Base-by-base conservation (phyloP, 1,139 yeast genomes). In the Saccharomyces hybrid region DNA sequence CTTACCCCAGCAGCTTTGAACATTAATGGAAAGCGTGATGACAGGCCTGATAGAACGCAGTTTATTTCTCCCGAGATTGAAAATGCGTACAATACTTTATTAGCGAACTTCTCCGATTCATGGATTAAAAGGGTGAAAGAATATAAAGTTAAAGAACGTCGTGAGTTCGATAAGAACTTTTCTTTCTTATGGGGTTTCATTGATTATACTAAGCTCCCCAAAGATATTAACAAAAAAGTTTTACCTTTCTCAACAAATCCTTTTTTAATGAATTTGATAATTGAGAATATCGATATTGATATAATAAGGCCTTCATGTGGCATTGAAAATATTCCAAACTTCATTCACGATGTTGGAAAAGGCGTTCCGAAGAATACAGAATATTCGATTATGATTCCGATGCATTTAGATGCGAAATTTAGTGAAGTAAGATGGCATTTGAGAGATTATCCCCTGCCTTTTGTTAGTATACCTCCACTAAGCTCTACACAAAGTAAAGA, bases 281-380 rank as follows among this genome's bases (percentile, higher is more conserved):
- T 88, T 68, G 80, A 80, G 50, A 77, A 80, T 27, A 68, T 87
- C n/a, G 81, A 81, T 53, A 68, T 88, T 54, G 70, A 73, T 4
- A 52, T 90, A 1, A 70, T 73, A 4, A 73, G 76, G 25, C 89
- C 96, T 0, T 67, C 75, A 2, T 84, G 85, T 64, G 79, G 79
- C 1, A 61, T 79, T 4, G 75, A 73, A 1, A 73, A 79, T 4
- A 68, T 88, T 16, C 78, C 88, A 0, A 72, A 82, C 28, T 90
- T 83, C 65, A 68, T 91, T 32, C 71, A 83, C 64, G 78, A 82
- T 20, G 75, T 85, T 16, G 98, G 98, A 4, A 91, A 89, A 66
- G 95, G 95, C 0, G 79, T 85, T 27, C 97, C 98, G 0, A 66
- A 69, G 53, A 86, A 84, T 58, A 81, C 91, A 0, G 66, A 74